These are phyloP conservation scores for Dothiorella sarmentorum DNA, from an alignment of 2,329 filamentous ascomycete species.

Conservation along the genomic window DNA sequence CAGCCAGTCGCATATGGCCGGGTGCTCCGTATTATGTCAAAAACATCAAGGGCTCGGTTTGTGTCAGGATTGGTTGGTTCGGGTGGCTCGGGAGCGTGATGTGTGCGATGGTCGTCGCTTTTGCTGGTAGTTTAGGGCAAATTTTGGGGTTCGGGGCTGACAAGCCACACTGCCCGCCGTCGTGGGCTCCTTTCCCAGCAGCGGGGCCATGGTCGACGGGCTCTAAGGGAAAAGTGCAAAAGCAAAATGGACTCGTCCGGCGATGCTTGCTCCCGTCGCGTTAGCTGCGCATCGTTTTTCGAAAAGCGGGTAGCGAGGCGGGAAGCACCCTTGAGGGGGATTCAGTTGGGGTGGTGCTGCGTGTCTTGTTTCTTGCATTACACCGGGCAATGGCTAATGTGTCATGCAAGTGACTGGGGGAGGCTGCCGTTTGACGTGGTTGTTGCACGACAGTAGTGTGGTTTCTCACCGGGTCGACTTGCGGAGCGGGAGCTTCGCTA, in stretches of 20 bases:
- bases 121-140: background rate
- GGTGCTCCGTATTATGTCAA: too few species aligned
- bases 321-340: conserved; percentile 7
- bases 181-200: background rate
- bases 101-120: background rate
- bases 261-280: background rate
- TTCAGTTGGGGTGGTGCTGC: background rate
- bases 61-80: background rate
- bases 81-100: background rate
- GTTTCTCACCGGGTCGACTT: background rate
- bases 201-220: background rate
- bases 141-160: background rate
- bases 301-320: conserved; percentile 15
- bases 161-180: background rate
- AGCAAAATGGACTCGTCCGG: background rate
- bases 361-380: background rate
- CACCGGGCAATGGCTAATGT: background rate
- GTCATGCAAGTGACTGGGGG: conserved; percentile 10
- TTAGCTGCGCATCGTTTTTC: conserved; percentile 12
- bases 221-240: background rate
- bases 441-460: conserved; percentile 10
- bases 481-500: background rate
- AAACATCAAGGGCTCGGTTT: too few species aligned
- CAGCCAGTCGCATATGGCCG: too few species aligned
- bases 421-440: conserved; percentile 1